Percentiles rank a stretch among this genome's conserved stretches.
Conservation (phyloP, 768 basidiomycete species). For the Podaxis sp. region DNA sequence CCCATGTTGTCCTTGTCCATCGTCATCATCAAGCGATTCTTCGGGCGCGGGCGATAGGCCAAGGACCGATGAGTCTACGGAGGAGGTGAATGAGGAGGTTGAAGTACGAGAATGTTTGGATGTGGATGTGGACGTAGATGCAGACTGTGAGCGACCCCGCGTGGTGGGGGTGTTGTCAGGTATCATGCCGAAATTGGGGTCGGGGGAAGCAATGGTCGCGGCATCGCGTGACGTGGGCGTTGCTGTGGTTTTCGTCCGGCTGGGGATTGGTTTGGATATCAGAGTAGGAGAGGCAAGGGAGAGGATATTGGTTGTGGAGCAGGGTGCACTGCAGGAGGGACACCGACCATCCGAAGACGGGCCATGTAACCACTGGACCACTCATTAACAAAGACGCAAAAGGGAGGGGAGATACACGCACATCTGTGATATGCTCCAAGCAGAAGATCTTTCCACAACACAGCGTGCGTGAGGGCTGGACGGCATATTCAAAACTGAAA, state of each 20-base stretch:
- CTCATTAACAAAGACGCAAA: neutral
- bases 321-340: slow-evolving; percentile 32
- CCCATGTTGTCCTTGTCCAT: neutral
- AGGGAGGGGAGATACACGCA: slow-evolving; percentile 18
- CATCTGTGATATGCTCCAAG: slow-evolving; percentile 30
- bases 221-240: neutral
- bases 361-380: slow-evolving; percentile 32
- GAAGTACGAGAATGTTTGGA: slow-evolving; percentile 3
- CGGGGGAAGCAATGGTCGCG: neutral
- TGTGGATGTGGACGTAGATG: neutral
- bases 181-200: neutral
- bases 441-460: slow-evolving; percentile 35
- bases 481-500: slow-evolving; percentile 31
- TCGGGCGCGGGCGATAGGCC: slow-evolving; percentile 1
- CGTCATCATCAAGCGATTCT: neutral
- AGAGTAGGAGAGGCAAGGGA: slow-evolving; percentile 25
- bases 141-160: slow-evolving; percentile 1
- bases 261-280: neutral
- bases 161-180: neutral
- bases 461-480: slow-evolving; percentile 28
- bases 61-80: slow-evolving; percentile 2
- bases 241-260: neutral
- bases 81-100: neutral
- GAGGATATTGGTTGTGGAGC: slow-evolving; percentile 26
- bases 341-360: slow-evolving; percentile 31